Evolutionary conservation across 2,329 filamentous ascomycete genomes (phyloP), one percentile per base, ranked within the genome.

Genomic region (Nigrospora sphaerica): DNA sequence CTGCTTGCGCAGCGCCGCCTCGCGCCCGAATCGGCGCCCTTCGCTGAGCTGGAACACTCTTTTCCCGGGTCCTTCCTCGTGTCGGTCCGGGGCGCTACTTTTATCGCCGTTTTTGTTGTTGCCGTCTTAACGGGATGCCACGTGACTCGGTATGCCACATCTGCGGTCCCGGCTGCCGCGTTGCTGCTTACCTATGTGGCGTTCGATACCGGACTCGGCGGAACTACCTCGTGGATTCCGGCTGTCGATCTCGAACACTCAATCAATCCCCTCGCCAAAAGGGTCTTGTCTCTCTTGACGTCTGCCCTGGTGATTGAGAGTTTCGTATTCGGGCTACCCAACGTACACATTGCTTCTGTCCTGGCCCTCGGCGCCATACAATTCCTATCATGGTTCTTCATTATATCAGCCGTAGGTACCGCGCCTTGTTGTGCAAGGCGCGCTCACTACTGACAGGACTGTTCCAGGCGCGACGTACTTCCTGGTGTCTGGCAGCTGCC

Each of bases 351-450:
- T 11, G 32, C 48, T 3, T 33, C 51, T 1, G 51, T 52, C 0
- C 7, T 67, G 1, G 13, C 51, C 0, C 35, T 65, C 2, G 65
- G 60, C 0, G 18, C 59, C 0, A 39, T 51, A 0, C 71, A 70
- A 18, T 60, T 62, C 0, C 46, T 55, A 0, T 53, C 58, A 2
- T 72, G 68, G 67, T 65, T 58, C 45, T 69, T 63, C 28, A 54
- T 52, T 0, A 57, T 63, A 3, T 56, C 59, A 38, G 50, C 57
- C 9, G 66, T 71, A 52, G 6, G 62, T 52, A 1, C 10, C 5
- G 5, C 6, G 7, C 14, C 18, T 32, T 39, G 12, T 4, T 16
- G 33, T n/a, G 12, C 4, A 3, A 34, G 35, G 12, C 28, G 31
- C 34, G 3, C 39, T 43, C 13, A 49, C 31, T 16, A 23, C 16